Percentiles rank a stretch among this genome's conserved stretches.
These are phyloP conservation scores for Brassica cretica DNA, from an alignment of 345 rosid species.

Conservation along the genomic window DNA sequence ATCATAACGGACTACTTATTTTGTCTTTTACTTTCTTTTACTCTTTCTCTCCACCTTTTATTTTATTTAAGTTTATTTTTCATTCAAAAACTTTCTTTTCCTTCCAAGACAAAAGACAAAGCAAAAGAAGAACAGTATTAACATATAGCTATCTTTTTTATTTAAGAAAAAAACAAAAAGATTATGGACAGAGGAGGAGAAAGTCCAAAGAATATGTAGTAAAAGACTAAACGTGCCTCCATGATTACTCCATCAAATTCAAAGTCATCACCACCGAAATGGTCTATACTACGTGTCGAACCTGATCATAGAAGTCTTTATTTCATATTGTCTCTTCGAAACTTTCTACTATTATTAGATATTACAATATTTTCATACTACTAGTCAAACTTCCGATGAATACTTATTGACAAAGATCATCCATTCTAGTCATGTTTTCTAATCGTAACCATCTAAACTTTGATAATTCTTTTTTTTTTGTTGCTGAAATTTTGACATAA, in stretches of 20 bases:
- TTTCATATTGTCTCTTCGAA: constrained; percentile 38
- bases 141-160: constrained; percentile 1
- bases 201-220: constrained; percentile 32
- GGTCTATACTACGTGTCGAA: constrained; percentile 34
- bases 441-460: constrained; percentile 9
- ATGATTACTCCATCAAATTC: constrained; percentile 38
- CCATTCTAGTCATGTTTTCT: constrained; percentile 23
- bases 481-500: neutral
- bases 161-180: neutral
- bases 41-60: constrained; percentile 25
- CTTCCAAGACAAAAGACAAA: constrained; percentile 37
- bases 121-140: constrained; percentile 33
- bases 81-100: neutral
- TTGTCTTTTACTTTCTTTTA: constrained; percentile 38
- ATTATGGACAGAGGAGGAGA: constrained; percentile 13
- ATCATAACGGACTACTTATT: constrained; percentile 43
- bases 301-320: constrained; percentile 28
- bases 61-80: neutral
- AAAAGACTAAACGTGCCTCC: constrained; percentile 37
- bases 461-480: neutral
- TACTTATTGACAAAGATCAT: constrained; percentile 25
- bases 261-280: constrained; percentile 36
- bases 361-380: constrained; percentile 13
- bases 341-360: constrained; percentile 5
- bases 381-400: constrained; percentile 33